phyloP scores from a whole-genome alignment of 2,329 filamentous ascomycete genomes.

The Penicillium italicum region DNA sequence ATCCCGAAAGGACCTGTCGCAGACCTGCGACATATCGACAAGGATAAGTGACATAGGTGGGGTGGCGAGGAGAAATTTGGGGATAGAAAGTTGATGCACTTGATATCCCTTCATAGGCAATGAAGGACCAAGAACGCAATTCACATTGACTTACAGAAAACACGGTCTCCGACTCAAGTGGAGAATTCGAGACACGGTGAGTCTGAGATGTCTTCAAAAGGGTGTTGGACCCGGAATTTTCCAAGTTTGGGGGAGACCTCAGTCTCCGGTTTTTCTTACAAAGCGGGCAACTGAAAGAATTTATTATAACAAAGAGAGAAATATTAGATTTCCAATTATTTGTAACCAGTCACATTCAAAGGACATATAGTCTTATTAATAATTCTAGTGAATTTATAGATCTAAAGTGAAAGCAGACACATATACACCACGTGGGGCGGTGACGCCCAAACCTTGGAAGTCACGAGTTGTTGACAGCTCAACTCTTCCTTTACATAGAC shows the following conservation, averaged over 20 bases:
- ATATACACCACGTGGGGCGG: slow-evolving; percentile 19
- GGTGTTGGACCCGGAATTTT: slow-evolving; percentile 26
- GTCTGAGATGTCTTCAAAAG: slow-evolving; percentile 10
- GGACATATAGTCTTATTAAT: background rate
- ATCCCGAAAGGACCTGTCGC: slow-evolving; percentile 7
- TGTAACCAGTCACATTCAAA: background rate
- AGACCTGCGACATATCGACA: slow-evolving; percentile 5
- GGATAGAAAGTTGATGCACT: background rate
- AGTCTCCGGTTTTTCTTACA: slow-evolving; percentile 24
- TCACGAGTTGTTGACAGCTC: slow-evolving; percentile 30
- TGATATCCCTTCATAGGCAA: slow-evolving; percentile 1
- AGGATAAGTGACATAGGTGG: slow-evolving; percentile 16
- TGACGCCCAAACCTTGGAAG: slow-evolving; percentile 29
- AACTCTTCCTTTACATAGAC: slow-evolving; percentile 2
- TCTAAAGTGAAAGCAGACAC: background rate
- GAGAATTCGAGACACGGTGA: slow-evolving; percentile 31
- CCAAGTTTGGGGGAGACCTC: slow-evolving; percentile 5
- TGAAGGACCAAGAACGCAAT: background rate
- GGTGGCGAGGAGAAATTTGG: slow-evolving; percentile 17
- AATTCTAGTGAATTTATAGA: background rate
- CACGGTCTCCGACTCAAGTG: slow-evolving; percentile 25
- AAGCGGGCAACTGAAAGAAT: slow-evolving; percentile 16
- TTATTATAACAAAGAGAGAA: slow-evolving; percentile 4
- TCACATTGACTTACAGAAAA: slow-evolving; percentile 28
- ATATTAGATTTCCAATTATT: background rate